phyloP scores from a whole-genome alignment of 1,284 basidiomycete genomes.

The Ceratobasidium sp. region DNA sequence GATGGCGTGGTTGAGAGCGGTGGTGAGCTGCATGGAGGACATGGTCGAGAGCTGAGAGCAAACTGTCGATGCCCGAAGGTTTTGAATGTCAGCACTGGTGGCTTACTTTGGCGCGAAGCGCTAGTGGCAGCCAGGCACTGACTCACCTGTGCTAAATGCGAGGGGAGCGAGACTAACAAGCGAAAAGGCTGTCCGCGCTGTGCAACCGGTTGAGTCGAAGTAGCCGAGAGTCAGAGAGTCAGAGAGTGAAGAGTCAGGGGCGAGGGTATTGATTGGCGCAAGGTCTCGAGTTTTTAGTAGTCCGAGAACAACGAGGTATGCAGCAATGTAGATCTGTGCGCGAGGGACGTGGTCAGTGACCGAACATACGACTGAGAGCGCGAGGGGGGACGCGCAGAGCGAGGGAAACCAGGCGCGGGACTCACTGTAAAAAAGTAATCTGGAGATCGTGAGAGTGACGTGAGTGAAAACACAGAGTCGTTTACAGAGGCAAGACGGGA shows the following conservation, averaged over 20 bases:
- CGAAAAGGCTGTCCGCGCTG: slow-evolving; percentile 19
- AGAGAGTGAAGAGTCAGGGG: slow-evolving; percentile 18
- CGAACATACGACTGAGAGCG: not conserved
- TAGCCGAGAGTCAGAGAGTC: slow-evolving; percentile 13
- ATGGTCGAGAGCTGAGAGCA: slow-evolving; percentile 29
- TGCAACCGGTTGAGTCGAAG: slow-evolving; percentile 29
- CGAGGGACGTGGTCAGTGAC: slow-evolving; percentile 8
- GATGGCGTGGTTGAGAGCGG: slow-evolving; percentile 48
- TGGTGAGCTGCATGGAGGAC: slow-evolving; percentile 44
- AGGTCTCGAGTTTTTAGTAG: slow-evolving; percentile 4
- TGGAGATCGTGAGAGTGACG: slow-evolving; percentile 40
- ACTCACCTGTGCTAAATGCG: slow-evolving; percentile 33
- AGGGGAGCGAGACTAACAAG: slow-evolving; percentile 1
- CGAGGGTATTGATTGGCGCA: slow-evolving; percentile 25
- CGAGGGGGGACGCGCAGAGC: not conserved
- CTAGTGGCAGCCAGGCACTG: slow-evolving; percentile 21
- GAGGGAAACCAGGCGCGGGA: not conserved
- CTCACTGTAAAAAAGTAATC: slow-evolving; percentile 36
- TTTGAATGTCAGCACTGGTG: slow-evolving; percentile 41
- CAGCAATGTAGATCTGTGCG: slow-evolving; percentile 21
- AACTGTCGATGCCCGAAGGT: not conserved
- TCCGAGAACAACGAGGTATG: slow-evolving; percentile 17
- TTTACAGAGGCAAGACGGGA: slow-evolving; percentile 19
- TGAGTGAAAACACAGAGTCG: slow-evolving; percentile 15
- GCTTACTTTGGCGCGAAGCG: slow-evolving; percentile 42